Percentiles rank a stretch among this genome's conserved stretches.
Conservation (phyloP, 106 monocot species). For the Triglochin maritima region DNA sequence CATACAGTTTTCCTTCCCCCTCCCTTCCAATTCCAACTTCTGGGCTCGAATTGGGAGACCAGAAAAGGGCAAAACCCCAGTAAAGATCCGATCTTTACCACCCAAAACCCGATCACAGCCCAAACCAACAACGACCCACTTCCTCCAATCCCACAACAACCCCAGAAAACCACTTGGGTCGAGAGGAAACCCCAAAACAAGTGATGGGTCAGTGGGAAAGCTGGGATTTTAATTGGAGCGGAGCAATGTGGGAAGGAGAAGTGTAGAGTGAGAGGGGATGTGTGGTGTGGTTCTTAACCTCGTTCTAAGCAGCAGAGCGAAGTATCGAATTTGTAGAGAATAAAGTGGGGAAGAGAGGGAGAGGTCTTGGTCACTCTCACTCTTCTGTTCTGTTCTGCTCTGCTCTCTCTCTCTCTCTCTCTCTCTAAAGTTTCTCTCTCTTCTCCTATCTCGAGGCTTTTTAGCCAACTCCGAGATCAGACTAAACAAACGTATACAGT, state of each 20-base stretch:
- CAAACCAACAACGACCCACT: too few species aligned
- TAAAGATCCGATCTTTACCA: constrained; percentile 9
- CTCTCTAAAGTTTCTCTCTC: constrained; percentile 6
- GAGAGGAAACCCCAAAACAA: too few species aligned
- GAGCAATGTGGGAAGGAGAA: constrained; percentile 1
- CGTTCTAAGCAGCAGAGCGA: constrained; percentile 20
- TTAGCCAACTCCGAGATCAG: constrained; percentile 28
- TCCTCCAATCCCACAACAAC: too few species aligned
- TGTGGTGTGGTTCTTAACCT: constrained; percentile 6
- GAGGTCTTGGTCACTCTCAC: constrained; percentile 1
- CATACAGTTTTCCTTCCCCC: constrained; percentile 34
- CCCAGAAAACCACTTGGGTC: too few species aligned
- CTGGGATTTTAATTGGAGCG: constrained; percentile 9
- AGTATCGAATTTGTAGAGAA: constrained; percentile 41
- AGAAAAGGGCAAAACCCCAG: not conserved
- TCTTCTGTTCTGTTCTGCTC: not conserved
- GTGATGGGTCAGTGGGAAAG: constrained; percentile 1
- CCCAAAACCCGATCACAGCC: not conserved
- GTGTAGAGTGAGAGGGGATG: constrained; percentile 8
- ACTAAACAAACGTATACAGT: not conserved
- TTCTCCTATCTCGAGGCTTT: constrained; percentile 16
- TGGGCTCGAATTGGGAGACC: not conserved
- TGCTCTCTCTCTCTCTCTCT: constrained; percentile 1
- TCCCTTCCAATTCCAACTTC: not conserved
- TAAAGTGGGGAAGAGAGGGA: constrained; percentile 30